Evolutionary conservation across 2,329 filamentous ascomycete genomes (phyloP).

Genomic region (Epichloe aotearoae): DNA sequence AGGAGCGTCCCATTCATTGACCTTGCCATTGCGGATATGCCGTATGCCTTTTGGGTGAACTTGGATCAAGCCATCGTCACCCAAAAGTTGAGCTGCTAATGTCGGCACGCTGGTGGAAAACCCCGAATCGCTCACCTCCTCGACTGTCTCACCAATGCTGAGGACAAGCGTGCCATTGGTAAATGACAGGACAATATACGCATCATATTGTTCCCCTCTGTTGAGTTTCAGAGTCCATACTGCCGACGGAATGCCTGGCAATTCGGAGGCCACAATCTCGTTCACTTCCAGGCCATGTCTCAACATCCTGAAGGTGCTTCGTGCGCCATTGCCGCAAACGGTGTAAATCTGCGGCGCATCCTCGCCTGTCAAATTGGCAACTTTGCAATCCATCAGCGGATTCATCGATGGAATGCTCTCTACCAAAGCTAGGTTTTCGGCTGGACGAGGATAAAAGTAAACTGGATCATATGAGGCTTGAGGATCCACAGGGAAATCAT

Average conservation of each 20-base stretch:
- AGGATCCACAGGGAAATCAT: slow-evolving; percentile 68
- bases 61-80: slow-evolving; percentile 84
- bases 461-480: slow-evolving; percentile 59
- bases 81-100: slow-evolving; percentile 83
- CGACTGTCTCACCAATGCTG: slow-evolving; percentile 92
- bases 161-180: slow-evolving; percentile 81
- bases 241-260: slow-evolving; percentile 76
- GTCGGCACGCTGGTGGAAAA: slow-evolving; percentile 84
- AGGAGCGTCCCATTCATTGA: slow-evolving; percentile 89
- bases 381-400: slow-evolving; percentile 79
- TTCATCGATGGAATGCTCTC: slow-evolving; percentile 83
- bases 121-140: slow-evolving; percentile 87
- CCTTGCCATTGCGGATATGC: slow-evolving; percentile 64
- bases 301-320: slow-evolving; percentile 80
- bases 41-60: slow-evolving; percentile 94
- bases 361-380: slow-evolving; percentile 80
- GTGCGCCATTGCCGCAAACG: slow-evolving; percentile 74
- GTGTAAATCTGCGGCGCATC: slow-evolving; percentile 96
- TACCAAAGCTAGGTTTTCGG: slow-evolving; percentile 73
- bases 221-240: slow-evolving; percentile 93
- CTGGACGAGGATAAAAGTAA: slow-evolving; percentile 70
- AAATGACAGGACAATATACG: slow-evolving; percentile 92
- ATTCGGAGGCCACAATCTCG: slow-evolving; percentile 87
- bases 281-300: slow-evolving; percentile 89
- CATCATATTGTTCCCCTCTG: slow-evolving; percentile 71